Base-by-base conservation (phyloP, 2,329 filamentous ascomycete genomes). In the Fusarium sp. region DNA sequence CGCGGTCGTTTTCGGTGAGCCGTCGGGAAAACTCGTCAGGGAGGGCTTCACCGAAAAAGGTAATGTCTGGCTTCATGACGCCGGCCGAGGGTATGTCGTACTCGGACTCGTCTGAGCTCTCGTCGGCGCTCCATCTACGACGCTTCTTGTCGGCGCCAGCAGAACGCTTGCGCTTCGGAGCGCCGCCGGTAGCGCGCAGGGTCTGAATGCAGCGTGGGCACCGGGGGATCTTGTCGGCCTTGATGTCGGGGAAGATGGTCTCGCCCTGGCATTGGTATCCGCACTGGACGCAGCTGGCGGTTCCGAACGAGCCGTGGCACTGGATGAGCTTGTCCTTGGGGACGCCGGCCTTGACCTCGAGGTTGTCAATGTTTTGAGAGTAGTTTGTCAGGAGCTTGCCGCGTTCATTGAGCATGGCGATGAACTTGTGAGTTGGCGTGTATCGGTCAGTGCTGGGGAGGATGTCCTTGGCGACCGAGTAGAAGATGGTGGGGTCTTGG, bases 291-390 rank as follows among this genome's bases (percentile, higher is more conserved):
- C 97, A 99, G 4, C 92, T 94, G 25, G 97, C 97, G 0, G 93
- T 97, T 50, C 95, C 95, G 85, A 98, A 98, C 8, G 95, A 98
- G 70, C 97, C 97, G 81, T 99, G 97, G 81, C 97, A 98, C 83
- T 99, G 96, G 32, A 99, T 93, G 20, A 98, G 88, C 80, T 97
- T 97, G 37, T 94, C 92, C 2, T 91, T 88, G 25, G 87, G 84
- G 70, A 99, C 94, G 25, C 97, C 97, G 0, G 96, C 96, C 79
- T 94, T 92, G 71, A 92, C 90, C 83, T 99, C 96, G 61, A 98
- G 91, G 78, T 98, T 98, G 86, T 99, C 97, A 80, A 99, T 98
- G 83, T 99, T 99, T 82, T 99, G 97, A 0, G 97, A 97, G 85
- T 98, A 99, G 84, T 98, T 98, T 48, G 95, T 98, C 69, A 98